Conservation (phyloP, 768 basidiomycete genomes). For the Dendrothele bispora region DNA sequence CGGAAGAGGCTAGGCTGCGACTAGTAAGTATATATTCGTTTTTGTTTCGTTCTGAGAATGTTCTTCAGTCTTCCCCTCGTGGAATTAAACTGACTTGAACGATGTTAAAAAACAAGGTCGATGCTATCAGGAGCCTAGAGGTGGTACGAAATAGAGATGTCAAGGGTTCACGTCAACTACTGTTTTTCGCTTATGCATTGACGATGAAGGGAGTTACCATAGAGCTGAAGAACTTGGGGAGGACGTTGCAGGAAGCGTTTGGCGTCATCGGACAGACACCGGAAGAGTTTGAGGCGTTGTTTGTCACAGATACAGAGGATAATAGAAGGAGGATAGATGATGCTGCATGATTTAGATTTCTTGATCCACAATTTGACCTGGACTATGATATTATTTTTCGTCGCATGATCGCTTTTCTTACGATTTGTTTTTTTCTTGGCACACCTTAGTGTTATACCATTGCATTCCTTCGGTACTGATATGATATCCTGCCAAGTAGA, state of each 20-base stretch:
- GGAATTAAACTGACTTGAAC: not conserved
- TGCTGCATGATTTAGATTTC: constrained; percentile 20
- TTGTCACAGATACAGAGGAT: constrained; percentile 38
- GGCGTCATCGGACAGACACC: constrained; percentile 86
- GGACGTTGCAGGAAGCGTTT: constrained; percentile 83
- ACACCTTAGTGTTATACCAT: too few relatives aligned
- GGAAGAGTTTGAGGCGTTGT: constrained; percentile 83
- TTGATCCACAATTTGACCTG: too few relatives aligned
- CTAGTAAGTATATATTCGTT: constrained; percentile 49
- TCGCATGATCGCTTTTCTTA: too few relatives aligned
- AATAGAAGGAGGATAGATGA: constrained; percentile 20
- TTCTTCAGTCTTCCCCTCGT: not conserved
- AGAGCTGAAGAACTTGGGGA: constrained; percentile 83
- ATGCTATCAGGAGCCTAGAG: constrained; percentile 81
- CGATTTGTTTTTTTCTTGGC: too few relatives aligned
- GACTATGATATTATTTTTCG: too few relatives aligned
- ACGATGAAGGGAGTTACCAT: constrained; percentile 93
- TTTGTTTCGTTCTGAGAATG: not conserved
- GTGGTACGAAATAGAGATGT: constrained; percentile 84
- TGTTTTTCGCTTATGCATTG: constrained; percentile 89
- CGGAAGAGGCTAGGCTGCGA: constrained; percentile 77
- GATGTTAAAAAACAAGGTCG: constrained; percentile 48
- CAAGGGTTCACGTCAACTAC: constrained; percentile 78
- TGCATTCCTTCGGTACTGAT: too few relatives aligned
- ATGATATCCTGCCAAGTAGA: too few relatives aligned